These are phyloP conservation scores for Orbilia ellipsospora DNA, from an alignment of 2,329 filamentous ascomycete species.

Conservation along the genomic window DNA sequence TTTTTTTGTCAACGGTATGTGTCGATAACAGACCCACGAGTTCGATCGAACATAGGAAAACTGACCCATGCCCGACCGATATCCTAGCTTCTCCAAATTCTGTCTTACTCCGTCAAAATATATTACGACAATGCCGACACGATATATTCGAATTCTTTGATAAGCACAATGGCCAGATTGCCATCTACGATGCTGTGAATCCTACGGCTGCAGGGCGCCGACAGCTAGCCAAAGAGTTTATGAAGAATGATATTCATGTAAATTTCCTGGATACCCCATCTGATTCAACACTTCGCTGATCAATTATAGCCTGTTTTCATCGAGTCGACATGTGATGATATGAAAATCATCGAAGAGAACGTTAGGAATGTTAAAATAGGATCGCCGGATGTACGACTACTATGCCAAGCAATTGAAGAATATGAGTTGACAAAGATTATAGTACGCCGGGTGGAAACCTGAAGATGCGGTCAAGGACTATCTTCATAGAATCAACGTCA, in stretches of 20 bases:
- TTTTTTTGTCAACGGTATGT: slow-evolving; percentile 84
- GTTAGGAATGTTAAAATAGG: slow-evolving; percentile 97
- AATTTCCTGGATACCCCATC: slow-evolving; percentile 40
- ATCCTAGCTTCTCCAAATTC: slow-evolving; percentile 78
- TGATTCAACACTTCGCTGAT: no score
- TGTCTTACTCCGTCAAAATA: slow-evolving; percentile 94
- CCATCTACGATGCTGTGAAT: slow-evolving; percentile 98
- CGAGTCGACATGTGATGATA: slow-evolving; percentile 93
- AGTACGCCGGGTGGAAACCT: slow-evolving; percentile 91
- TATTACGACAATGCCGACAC: slow-evolving; percentile 94
- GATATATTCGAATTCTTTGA: slow-evolving; percentile 97
- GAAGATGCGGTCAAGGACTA: slow-evolving; percentile 94
- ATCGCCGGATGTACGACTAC: slow-evolving; percentile 80
- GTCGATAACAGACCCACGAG: not conserved
- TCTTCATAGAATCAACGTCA: slow-evolving; percentile 85
- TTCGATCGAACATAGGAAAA: not conserved
- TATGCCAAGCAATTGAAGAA: not conserved
- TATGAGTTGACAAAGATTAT: not conserved
- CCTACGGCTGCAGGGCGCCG: slow-evolving; percentile 83
- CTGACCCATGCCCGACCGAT: slow-evolving; percentile 40
- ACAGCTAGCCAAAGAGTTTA: slow-evolving; percentile 91
- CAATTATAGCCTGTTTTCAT: slow-evolving; percentile 86
- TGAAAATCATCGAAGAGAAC: slow-evolving; percentile 93
- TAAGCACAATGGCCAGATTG: slow-evolving; percentile 96
- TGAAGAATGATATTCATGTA: slow-evolving; percentile 95